phyloP scores from a whole-genome alignment of 306 rosid species.

The Canavalia ensiformis region DNA sequence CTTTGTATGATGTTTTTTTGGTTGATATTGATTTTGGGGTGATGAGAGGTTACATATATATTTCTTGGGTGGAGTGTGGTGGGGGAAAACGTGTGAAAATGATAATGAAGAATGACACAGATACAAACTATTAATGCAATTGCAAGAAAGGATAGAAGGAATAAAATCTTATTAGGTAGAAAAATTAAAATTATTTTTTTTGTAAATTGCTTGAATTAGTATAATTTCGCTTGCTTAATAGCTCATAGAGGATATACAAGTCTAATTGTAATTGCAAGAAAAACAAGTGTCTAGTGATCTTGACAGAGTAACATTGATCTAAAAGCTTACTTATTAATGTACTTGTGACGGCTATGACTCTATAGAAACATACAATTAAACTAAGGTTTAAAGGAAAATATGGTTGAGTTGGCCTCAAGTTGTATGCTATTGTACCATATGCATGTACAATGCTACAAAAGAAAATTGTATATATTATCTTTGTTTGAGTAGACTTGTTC shows the following conservation, averaged over 20 bases:
- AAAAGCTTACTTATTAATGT: conserved; percentile 27
- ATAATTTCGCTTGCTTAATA: background rate
- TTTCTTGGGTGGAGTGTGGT: conserved; percentile 42
- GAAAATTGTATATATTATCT: conserved; percentile 35
- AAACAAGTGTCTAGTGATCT: conserved; percentile 27
- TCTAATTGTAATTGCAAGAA: conserved; percentile 17
- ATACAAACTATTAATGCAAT: conserved; percentile 44
- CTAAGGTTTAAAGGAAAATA: conserved; percentile 20
- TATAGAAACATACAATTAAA: conserved; percentile 25
- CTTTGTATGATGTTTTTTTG: conserved; percentile 7
- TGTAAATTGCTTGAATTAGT: background rate
- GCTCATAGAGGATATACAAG: background rate
- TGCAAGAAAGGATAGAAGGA: conserved; percentile 50
- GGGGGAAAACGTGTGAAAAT: conserved; percentile 36
- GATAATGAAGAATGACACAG: conserved; percentile 51
- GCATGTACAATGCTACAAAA: conserved; percentile 44
- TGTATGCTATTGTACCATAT: conserved; percentile 44
- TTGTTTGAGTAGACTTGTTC: conserved; percentile 36
- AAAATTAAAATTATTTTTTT: background rate
- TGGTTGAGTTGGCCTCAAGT: conserved; percentile 47
- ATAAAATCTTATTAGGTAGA: conserved; percentile 18
- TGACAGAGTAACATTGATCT: background rate
- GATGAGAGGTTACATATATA: conserved; percentile 10
- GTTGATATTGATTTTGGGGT: background rate
- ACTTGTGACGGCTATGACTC: conserved; percentile 38